Base-by-base conservation (phyloP, 352 stramenopile species). In the Pythium brachiatum region DNA sequence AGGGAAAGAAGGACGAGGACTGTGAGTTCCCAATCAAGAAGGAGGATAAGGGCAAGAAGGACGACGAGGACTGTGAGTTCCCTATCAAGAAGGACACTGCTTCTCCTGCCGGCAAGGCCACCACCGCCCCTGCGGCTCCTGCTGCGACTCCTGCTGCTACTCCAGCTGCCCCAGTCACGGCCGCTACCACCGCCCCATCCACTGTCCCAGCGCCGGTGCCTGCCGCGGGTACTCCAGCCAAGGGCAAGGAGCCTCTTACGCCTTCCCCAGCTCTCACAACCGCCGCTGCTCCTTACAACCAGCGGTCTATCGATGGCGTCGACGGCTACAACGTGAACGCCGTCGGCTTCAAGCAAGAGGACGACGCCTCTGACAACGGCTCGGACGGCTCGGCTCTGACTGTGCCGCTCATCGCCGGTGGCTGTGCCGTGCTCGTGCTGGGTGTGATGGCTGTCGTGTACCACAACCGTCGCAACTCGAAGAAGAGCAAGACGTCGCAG, bases 401-500 rank as follows among this genome's bases (percentile, higher is more conserved):
- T 0, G 38, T 64, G 8, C 76, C 81, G 0, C 38, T 86, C 2
- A 43, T 68, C 3, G 76, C 73, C 23, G 69, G 63, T 3, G 82
- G 48, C 11, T 72, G 44, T 3, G 78, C 72, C 0, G 78, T 81
- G 53, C 69, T 75, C 9, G 76, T 76, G n/a, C 69, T 91, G 7
- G 82, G 66, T 13, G 53, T 81, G 13, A 60, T 79, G 15, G 82
- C 76, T 8, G 59, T 75, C 4, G 60, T 86, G 6, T 89, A 89
- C 76, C 84, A 85, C 67, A 87, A 86, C 70, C 76, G 79, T 66
- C 79, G 82, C 54, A 74, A 48, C 64, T 65, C 21, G 51, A 91
- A 87, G 73, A 72, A 76, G 68, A 74, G 62, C 50, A 69, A 72
- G 32, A 74, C 79, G 31, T 73, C 78, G 51, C 62, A 89, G 56